A percentile compares a stretch with the other conserved stretches of the same genome.
Evolutionary conservation across 2,329 filamentous ascomycete genomes (phyloP).

Genomic region (Fusarium sp.): DNA sequence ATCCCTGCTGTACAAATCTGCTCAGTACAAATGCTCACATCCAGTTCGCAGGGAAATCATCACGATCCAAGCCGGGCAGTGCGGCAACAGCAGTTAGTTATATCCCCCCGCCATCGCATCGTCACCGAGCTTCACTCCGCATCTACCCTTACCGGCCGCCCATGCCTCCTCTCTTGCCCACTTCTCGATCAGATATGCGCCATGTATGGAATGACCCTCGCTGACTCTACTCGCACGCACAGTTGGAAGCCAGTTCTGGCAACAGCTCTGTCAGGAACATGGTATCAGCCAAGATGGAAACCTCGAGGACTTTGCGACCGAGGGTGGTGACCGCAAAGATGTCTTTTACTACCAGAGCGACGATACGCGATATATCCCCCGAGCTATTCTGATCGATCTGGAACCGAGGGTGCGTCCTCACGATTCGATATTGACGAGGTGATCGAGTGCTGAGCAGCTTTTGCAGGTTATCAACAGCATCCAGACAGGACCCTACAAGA

Average conservation of each 20-base stretch:
- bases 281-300: conserved; percentile 98
- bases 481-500: conserved; percentile 92
- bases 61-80: conserved; percentile 98
- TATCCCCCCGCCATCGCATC: conserved; percentile 17
- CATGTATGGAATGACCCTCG: background rate
- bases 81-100: conserved; percentile 96
- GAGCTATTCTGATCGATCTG: conserved; percentile 94
- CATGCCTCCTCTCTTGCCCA: background rate
- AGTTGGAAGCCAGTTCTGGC: conserved; percentile 99
- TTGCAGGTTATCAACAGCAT: conserved; percentile 85
- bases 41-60: conserved; percentile 85
- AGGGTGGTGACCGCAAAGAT: conserved; percentile 97
- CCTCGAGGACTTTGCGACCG: conserved; percentile 96
- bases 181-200: background rate
- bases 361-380: conserved; percentile 97
- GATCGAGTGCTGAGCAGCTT: conserved; percentile 25
- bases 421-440: background rate
- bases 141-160: conserved; percentile 5
- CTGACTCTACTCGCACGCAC: conserved; percentile 53
- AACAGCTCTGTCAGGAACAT: conserved; percentile 97
- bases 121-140: conserved; percentile 5
- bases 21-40: conserved; percentile 14
- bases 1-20: background rate
- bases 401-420: conserved; percentile 79
- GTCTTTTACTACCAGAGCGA: conserved; percentile 99